phyloP scores from a whole-genome alignment of 2,329 filamentous ascomycete species.

The Diaporthe capsici region DNA sequence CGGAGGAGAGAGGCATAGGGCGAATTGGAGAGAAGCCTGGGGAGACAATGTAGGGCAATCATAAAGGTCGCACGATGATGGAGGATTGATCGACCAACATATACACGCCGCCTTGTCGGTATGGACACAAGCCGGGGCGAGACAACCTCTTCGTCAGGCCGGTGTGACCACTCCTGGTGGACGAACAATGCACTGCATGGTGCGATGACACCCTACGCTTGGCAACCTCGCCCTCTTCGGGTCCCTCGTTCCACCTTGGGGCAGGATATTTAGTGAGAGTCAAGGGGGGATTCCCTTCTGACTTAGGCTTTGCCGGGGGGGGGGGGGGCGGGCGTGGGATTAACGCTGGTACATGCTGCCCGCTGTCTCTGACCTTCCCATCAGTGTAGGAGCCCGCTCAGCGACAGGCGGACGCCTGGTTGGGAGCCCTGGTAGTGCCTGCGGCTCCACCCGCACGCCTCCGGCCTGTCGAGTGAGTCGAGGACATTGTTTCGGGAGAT shows the following conservation, averaged over 20 bases:
- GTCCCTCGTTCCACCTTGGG: background rate
- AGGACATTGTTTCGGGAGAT: background rate
- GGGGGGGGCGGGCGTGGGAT: too few relatives aligned
- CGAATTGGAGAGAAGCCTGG: background rate
- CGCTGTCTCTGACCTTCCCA: too few relatives aligned
- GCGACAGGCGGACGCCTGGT: too few relatives aligned
- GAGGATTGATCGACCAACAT: background rate
- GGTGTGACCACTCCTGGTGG: background rate
- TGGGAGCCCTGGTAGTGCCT: background rate
- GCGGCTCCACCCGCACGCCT: background rate
- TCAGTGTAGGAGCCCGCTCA: background rate
- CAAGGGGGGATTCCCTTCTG: background rate
- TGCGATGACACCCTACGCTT: conserved; percentile 11
- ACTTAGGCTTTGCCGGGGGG: background rate
- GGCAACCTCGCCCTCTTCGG: background rate
- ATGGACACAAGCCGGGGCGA: background rate
- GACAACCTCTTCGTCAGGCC: conserved; percentile 23
- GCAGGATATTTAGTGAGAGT: background rate
- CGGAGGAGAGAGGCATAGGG: background rate
- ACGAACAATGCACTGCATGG: background rate
- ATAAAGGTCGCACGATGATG: background rate
- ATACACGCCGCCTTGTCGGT: background rate
- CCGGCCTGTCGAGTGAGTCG: background rate
- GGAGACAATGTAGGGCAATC: background rate
- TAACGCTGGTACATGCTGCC: background rate